These are phyloP conservation scores for Torrubiella hemipterigena DNA, from an alignment of 2,329 filamentous ascomycete species.

Conservation along the genomic window DNA sequence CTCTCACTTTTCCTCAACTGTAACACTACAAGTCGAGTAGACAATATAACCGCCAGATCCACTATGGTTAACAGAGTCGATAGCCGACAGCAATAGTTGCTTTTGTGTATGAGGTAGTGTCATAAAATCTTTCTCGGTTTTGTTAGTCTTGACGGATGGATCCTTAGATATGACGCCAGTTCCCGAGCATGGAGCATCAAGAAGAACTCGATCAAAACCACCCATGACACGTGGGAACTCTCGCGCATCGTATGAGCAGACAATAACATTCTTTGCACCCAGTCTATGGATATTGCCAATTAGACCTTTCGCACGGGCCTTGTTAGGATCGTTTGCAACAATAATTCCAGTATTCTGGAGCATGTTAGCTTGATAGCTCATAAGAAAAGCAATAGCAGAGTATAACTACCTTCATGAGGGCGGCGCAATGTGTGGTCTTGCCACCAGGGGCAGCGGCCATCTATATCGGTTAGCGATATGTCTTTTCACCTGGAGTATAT, in stretches of 20 bases:
- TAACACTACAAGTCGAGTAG: conserved; percentile 93
- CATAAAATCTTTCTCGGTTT: conserved; percentile 91
- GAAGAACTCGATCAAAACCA: conserved; percentile 86
- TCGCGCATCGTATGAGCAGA: conserved; percentile 89
- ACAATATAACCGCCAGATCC: conserved; percentile 90
- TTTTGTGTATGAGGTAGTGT: conserved; percentile 89
- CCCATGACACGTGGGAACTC: conserved; percentile 92
- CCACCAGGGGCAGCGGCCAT: conserved; percentile 92
- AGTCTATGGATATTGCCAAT: conserved; percentile 97
- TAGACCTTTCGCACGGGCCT: conserved; percentile 84
- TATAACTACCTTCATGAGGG: conserved; percentile 55
- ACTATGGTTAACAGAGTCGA: conserved; percentile 85
- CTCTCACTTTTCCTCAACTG: conserved; percentile 61
- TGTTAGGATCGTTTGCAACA: conserved; percentile 94
- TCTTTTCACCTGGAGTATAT: neutral
- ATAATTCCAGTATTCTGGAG: conserved; percentile 73
- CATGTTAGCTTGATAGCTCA: conserved; percentile 17
- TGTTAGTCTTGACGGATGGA: conserved; percentile 94
- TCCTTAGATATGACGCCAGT: conserved; percentile 98
- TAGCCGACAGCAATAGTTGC: conserved; percentile 81
- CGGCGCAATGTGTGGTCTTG: conserved; percentile 94
- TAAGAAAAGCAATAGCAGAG: neutral
- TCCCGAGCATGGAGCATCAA: conserved; percentile 91
- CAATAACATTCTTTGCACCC: conserved; percentile 84
- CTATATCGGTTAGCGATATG: conserved; percentile 3